Conservation (phyloP, 345 rosid genomes). For the Hevea brasiliensis region DNA sequence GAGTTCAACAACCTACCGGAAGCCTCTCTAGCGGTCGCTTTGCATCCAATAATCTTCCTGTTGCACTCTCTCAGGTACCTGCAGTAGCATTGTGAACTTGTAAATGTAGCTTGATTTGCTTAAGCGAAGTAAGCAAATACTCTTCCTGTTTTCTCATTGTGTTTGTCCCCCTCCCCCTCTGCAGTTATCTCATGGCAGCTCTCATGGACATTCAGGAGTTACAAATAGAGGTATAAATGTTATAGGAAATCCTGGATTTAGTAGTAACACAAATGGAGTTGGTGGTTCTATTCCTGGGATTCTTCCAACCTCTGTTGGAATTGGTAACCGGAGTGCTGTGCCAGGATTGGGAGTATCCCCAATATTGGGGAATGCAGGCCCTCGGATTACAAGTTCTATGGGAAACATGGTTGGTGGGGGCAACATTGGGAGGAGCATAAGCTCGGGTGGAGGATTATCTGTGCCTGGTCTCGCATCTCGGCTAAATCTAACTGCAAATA, state of each 20-base stretch:
- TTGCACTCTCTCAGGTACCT: slow-evolving; percentile 85
- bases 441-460: slow-evolving; percentile 86
- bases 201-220: slow-evolving; percentile 91
- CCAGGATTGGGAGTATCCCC: slow-evolving; percentile 91
- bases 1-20: slow-evolving; percentile 87
- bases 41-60: slow-evolving; percentile 82
- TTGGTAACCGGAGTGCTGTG: slow-evolving; percentile 77
- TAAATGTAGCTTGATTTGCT: background rate
- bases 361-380: slow-evolving; percentile 81
- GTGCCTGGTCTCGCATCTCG: slow-evolving; percentile 87
- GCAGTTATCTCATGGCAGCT: slow-evolving; percentile 87
- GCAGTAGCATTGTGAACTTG: slow-evolving; percentile 10
- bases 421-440: slow-evolving; percentile 78
- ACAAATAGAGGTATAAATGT: slow-evolving; percentile 77
- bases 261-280: slow-evolving; percentile 81
- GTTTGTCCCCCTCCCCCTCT: slow-evolving; percentile 10
- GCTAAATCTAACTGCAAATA: slow-evolving; percentile 63
- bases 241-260: slow-evolving; percentile 88
- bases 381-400: slow-evolving; percentile 81
- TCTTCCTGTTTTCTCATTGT: slow-evolving; percentile 13
- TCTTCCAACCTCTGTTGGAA: slow-evolving; percentile 81
- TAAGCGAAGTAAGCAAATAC: background rate
- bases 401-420: slow-evolving; percentile 96
- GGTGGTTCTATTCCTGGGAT: slow-evolving; percentile 95
- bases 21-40: slow-evolving; percentile 87